These are phyloP conservation scores for Phytophthora meadii DNA, from an alignment of 352 stramenopile species.

Conservation along the genomic window DNA sequence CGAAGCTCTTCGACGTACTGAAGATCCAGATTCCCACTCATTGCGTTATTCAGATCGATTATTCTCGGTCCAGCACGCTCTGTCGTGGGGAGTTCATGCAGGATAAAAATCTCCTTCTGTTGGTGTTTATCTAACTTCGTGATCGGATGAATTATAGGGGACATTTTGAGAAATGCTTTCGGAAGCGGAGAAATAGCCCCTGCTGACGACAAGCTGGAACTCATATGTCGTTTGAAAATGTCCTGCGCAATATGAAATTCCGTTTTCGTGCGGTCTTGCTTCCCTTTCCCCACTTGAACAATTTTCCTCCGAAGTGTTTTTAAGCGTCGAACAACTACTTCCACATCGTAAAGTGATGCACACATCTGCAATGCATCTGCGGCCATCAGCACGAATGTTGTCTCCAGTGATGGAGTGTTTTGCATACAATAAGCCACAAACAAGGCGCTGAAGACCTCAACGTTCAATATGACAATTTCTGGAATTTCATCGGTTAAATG, in stretches of 20 bases:
- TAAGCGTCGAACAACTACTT: slow-evolving; percentile 5
- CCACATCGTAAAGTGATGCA: slow-evolving; percentile 11
- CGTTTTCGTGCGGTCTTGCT: background rate
- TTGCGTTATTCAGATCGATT: background rate
- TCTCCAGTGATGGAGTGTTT: background rate
- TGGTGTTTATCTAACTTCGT: background rate
- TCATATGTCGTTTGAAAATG: slow-evolving; percentile 8
- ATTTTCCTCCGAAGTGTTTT: background rate
- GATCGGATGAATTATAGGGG: background rate
- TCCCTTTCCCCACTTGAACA: background rate
- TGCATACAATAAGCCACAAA: slow-evolving; percentile 1
- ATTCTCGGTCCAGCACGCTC: background rate
- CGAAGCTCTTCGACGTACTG: slow-evolving; percentile 26
- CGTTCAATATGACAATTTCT: too few relatives aligned
- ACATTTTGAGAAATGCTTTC: background rate
- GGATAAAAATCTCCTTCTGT: background rate
- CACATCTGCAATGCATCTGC: slow-evolving; percentile 2
- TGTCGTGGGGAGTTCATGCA: too few relatives aligned
- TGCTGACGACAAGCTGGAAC: background rate
- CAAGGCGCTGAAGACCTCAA: too few relatives aligned
- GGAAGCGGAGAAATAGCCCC: slow-evolving; percentile 1
- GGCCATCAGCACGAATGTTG: background rate
- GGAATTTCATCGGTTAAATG: too few relatives aligned
- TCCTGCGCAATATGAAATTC: background rate
- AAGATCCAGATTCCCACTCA: background rate